Conservation (phyloP, 129 eudicot genomes). For the Chrysanthemum lavandulifolium region DNA sequence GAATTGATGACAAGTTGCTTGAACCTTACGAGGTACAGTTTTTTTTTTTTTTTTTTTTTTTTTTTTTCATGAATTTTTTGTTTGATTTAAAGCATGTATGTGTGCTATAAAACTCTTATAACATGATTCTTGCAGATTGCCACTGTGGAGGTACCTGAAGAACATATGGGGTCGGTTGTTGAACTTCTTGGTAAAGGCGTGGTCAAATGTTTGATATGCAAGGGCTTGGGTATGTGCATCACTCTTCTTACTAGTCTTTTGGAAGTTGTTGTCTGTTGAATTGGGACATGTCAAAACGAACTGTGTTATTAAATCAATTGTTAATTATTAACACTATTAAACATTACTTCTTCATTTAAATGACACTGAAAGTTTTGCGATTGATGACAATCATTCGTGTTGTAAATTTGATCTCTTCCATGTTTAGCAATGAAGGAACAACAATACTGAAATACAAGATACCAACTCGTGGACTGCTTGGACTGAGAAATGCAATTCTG, state of each 20-base stretch:
- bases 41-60: too few relatives aligned
- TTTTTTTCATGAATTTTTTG: background rate
- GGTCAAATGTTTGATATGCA: constrained; percentile 97
- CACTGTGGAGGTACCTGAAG: constrained; percentile 89
- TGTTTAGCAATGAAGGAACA: constrained; percentile 76
- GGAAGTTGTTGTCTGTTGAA: background rate
- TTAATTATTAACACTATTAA: background rate
- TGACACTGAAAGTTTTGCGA: background rate
- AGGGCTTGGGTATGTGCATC: constrained; percentile 66
- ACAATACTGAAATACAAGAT: constrained; percentile 78
- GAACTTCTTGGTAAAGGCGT: constrained; percentile 96
- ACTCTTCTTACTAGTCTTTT: background rate
- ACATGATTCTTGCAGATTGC: constrained; percentile 55
- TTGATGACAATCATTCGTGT: constrained; percentile 1
- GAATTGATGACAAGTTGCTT: constrained; percentile 60
- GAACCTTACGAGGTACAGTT: constrained; percentile 96
- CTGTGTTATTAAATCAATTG: background rate
- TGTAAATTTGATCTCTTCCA: background rate
- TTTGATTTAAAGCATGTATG: background rate
- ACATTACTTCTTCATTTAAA: background rate
- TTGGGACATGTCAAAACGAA: too few relatives aligned
- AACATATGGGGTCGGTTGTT: constrained; percentile 79
- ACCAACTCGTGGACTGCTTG: constrained; percentile 97
- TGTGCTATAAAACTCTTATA: background rate
- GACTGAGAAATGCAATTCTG: constrained; percentile 76